Evolutionary conservation across 345 rosid genomes (phyloP).

Genomic region (Salix brachista): DNA sequence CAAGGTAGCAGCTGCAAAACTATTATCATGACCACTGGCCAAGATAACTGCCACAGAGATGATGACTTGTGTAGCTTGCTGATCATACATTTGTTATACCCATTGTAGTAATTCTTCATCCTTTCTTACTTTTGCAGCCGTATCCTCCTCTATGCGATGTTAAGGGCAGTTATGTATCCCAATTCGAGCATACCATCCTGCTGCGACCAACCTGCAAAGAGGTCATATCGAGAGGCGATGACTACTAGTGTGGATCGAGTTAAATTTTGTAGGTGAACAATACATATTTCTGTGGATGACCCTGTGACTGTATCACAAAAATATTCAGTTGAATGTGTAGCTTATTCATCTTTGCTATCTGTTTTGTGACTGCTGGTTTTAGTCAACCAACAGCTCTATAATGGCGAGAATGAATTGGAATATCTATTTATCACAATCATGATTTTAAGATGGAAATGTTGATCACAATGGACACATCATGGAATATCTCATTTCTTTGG

Average conservation of each 20-base stretch:
- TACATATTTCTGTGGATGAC: background rate
- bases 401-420: background rate
- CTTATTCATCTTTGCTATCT: background rate
- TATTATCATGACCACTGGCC: background rate
- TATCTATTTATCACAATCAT: background rate
- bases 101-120: background rate
- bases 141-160: constrained; percentile 83
- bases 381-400: background rate
- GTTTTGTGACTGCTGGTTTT: background rate
- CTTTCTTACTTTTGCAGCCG: constrained; percentile 47
- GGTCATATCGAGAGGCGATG: constrained; percentile 86
- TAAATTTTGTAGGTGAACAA: background rate
- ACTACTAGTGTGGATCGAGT: constrained; percentile 34
- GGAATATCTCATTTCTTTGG: background rate
- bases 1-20: background rate
- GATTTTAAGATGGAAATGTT: background rate
- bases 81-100: background rate
- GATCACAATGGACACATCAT: background rate
- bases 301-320: background rate
- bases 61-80: background rate
- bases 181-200: constrained; percentile 84
- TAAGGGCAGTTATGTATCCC: constrained; percentile 90
- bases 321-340: background rate
- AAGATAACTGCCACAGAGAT: background rate
- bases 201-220: constrained; percentile 97